phyloP scores from a whole-genome alignment of 108 stramenopile species.

The Thalassiosira profunda region DNA sequence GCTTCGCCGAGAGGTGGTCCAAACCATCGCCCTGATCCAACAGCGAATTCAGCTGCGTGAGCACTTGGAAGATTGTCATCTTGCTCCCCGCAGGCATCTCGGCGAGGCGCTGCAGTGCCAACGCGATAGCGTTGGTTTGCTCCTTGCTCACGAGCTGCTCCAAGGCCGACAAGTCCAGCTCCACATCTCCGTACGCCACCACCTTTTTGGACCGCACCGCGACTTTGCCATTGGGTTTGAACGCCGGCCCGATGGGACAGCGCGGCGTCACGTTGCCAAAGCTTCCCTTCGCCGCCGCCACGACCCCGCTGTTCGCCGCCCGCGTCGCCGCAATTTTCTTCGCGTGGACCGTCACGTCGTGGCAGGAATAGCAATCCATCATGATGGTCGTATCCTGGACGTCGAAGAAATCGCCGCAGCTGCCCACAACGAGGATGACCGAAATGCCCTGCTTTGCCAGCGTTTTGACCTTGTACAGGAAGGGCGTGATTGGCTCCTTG shows the following conservation, averaged over 20 bases:
- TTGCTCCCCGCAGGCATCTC: slow-evolving; percentile 25
- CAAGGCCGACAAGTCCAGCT: slow-evolving; percentile 71
- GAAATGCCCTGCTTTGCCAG: slow-evolving; percentile 83
- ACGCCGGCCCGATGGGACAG: slow-evolving; percentile 50
- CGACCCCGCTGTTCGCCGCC: slow-evolving; percentile 26
- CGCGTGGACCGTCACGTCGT: slow-evolving; percentile 86
- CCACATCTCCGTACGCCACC: slow-evolving; percentile 83
- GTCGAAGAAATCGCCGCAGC: slow-evolving; percentile 96
- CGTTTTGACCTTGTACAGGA: slow-evolving; percentile 86
- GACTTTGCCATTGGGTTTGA: slow-evolving; percentile 76
- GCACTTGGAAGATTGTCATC: slow-evolving; percentile 50
- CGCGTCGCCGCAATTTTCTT: slow-evolving; percentile 72
- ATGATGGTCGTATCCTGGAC: slow-evolving; percentile 92
- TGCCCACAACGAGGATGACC: slow-evolving; percentile 93
- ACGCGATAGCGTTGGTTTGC: slow-evolving; percentile 76
- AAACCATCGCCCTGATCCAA: slow-evolving; percentile 67
- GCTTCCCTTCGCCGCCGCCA: slow-evolving; percentile 32
- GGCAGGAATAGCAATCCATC: slow-evolving; percentile 91
- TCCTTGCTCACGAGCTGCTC: slow-evolving; percentile 82
- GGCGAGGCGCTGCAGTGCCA: slow-evolving; percentile 65
- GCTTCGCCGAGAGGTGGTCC: slow-evolving; percentile 58
- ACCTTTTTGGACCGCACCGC: slow-evolving; percentile 48
- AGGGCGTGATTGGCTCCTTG: slow-evolving; percentile 97
- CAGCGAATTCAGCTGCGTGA: slow-evolving; percentile 49
- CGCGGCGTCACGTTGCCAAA: slow-evolving; percentile 62